Base-by-base conservation (phyloP, 768 basidiomycete species). In the Hygrophorus russula region DNA sequence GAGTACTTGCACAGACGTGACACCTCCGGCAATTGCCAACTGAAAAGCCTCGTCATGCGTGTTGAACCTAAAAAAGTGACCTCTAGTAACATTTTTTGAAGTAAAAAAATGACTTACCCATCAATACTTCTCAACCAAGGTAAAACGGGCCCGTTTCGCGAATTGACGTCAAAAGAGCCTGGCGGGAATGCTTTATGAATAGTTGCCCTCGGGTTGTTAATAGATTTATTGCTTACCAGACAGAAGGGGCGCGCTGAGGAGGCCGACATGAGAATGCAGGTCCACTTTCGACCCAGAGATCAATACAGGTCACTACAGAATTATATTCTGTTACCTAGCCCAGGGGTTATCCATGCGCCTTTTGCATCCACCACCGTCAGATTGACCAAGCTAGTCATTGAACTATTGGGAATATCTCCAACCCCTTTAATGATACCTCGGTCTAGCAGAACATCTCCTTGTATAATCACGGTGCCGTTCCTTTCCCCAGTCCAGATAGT, bases 81-180 rank as follows among this genome's bases (percentile, higher is more conserved):
- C 24, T 24, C 24, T 24, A 24, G 24, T 24, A 7, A 24, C 24
- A 24, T 24, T 24, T 24, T 7, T 24, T 3, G 7, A 7, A 24
- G 3, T 3, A 24, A 7, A 24, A 24, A 24, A 7, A 24, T 24
- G 3, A 24, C 7, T 24, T 24, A 24, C 0, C 74, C 88, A 56
- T 97, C 92, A 31, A 91, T 68, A 45, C 76, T 82, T 37, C 89
- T 71, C 19, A 97, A 66, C 78, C 81, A 87, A 1, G 89, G 88
- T 28, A 78, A 52, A 45, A 84, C 69, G 3, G 85, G 73, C 0
- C 81, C 82, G 40, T 84, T 72, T 8, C 47, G 49, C 8, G 86
- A 87, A 56, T 82, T 80, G 11, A 72, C 64, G 54, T 86, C 85
- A 35, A 61, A 48, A 12, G 74, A 65, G 24, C 78, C 76, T 65